A percentile compares a stretch with the other conserved stretches of the same genome.
Evolutionary conservation across 2,329 filamentous ascomycete species (phyloP).

Genomic region (Hymenoscyphus occultus): DNA sequence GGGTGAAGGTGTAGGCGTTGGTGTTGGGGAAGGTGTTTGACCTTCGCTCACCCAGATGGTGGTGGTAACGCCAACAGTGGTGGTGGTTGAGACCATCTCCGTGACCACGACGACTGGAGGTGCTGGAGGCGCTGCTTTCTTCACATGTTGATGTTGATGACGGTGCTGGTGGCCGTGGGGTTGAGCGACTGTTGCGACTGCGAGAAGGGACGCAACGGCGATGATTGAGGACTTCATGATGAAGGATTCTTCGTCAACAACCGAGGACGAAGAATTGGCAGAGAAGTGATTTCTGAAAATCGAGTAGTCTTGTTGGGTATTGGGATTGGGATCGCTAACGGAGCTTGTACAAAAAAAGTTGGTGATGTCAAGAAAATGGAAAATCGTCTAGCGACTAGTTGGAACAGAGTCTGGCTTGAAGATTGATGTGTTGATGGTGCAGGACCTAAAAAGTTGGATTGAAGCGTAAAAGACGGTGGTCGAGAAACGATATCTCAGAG

Average conservation of each 20-base stretch:
- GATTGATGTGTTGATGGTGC: background rate
- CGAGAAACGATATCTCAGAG: conserved; percentile 10
- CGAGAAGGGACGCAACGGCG: conserved; percentile 31
- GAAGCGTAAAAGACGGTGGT: conserved; percentile 7
- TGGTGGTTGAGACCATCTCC: conserved; percentile 45
- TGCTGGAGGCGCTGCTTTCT: background rate
- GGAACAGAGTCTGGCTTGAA: background rate
- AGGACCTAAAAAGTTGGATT: background rate
- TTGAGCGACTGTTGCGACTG: conserved; percentile 33
- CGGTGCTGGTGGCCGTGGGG: conserved; percentile 39
- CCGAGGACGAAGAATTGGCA: background rate
- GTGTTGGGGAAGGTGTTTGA: conserved; percentile 3
- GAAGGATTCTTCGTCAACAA: conserved; percentile 6
- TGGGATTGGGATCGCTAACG: background rate
- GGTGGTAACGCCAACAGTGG: conserved; percentile 41
- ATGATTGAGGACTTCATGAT: conserved; percentile 39
- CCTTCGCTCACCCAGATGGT: conserved; percentile 43
- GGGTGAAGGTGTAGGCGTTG: no score
- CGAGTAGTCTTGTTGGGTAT: conserved; percentile 2
- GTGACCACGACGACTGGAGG: conserved; percentile 46
- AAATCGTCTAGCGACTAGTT: conserved; percentile 5
- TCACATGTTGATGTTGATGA: conserved; percentile 27
- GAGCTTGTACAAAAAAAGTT: background rate
- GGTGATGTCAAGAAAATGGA: background rate
- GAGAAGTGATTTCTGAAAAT: background rate